phyloP scores from a whole-genome alignment of 805 yeast species.

The Dipodascus albidus region DNA sequence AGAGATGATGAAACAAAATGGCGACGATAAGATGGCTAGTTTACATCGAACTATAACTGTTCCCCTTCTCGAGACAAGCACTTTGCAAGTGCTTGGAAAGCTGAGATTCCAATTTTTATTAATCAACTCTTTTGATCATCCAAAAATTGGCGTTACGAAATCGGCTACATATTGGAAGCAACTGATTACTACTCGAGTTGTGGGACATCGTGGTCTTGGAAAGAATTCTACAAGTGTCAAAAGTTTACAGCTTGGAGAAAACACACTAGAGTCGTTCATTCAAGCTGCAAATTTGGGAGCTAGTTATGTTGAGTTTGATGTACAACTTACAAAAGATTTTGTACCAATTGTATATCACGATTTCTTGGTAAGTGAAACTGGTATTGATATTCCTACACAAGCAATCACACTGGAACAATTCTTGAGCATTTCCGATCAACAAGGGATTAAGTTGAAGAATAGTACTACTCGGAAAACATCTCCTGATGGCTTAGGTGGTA shows the following conservation, averaged over 20 bases:
- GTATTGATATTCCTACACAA: constrained; percentile 95
- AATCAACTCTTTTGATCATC: constrained; percentile 64
- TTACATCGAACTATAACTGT: constrained; percentile 53
- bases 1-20: constrained; percentile 53
- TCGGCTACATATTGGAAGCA: constrained; percentile 88
- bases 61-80: constrained; percentile 64
- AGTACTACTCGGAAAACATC: not conserved
- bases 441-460: not conserved
- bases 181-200: constrained; percentile 75
- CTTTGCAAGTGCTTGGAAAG: constrained; percentile 66
- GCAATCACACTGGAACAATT: constrained; percentile 83
- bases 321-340: constrained; percentile 82
- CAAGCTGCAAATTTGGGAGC: constrained; percentile 97
- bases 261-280: constrained; percentile 87
- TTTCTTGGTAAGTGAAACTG: constrained; percentile 87
- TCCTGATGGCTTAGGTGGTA: not conserved
- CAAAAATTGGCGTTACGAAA: constrained; percentile 47
- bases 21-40: constrained; percentile 47
- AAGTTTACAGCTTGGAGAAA: constrained; percentile 87
- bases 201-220: constrained; percentile 94
- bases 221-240: constrained; percentile 62
- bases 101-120: constrained; percentile 64
- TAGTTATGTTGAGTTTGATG: constrained; percentile 93
- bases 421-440: constrained; percentile 13
- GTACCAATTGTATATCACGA: constrained; percentile 94